Conservation (phyloP, 352 stramenopile species). For the Phytophthora cryptogea region DNA sequence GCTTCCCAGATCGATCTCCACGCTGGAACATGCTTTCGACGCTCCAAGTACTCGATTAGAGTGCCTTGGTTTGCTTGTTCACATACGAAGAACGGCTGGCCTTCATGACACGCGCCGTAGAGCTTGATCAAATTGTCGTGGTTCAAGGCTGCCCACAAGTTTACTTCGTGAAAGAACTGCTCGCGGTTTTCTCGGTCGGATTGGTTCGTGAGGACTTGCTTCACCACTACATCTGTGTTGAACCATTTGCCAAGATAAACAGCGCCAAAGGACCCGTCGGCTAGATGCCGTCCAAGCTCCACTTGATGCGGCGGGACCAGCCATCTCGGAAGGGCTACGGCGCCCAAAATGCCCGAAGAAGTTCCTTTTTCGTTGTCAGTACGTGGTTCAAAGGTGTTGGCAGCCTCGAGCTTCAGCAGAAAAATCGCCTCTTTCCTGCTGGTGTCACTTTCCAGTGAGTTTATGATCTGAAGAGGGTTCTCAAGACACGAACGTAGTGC, state of each 20-base stretch:
- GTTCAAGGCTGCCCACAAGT: conserved; percentile 26
- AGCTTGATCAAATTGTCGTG: conserved; percentile 35
- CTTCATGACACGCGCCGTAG: conserved; percentile 31
- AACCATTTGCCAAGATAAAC: conserved; percentile 17
- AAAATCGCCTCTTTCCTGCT: not conserved
- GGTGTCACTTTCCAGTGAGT: not conserved
- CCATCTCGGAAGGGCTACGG: not conserved
- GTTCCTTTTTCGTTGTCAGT: not conserved
- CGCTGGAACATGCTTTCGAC: not conserved
- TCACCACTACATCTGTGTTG: conserved; percentile 15
- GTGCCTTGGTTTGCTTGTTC: conserved; percentile 8
- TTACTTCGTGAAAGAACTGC: conserved; percentile 22
- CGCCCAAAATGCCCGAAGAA: not conserved
- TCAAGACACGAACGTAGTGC: not conserved
- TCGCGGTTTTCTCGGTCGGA: not conserved
- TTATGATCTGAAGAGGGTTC: not conserved
- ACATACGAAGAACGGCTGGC: conserved; percentile 23
- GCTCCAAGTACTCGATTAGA: conserved; percentile 8
- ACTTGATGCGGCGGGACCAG: conserved; percentile 10
- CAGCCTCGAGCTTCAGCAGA: not conserved
- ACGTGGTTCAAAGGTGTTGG: no score
- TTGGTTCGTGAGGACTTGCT: conserved; percentile 11
- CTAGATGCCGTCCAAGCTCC: not conserved
- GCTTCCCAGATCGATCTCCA: conserved; percentile 13
- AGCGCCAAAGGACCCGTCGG: conserved; percentile 15